Conservation (phyloP, 2,329 filamentous ascomycete genomes). For the Paracoccidioides lutzii region DNA sequence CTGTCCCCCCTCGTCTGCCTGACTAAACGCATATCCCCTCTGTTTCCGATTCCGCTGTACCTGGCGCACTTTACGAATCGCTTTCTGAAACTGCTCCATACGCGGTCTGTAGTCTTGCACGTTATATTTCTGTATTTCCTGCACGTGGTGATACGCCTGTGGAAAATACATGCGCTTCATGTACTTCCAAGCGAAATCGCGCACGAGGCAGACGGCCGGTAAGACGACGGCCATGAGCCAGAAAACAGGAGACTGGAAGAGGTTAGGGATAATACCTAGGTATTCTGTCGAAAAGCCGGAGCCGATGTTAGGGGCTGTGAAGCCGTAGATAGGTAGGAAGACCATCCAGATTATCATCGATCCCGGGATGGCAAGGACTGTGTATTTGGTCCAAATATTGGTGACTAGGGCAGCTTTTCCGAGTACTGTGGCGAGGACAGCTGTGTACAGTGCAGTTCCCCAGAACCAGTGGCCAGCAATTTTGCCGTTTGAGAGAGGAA, state of each 20-base stretch:
- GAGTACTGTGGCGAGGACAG: slow-evolving; percentile 83
- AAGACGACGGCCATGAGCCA: slow-evolving; percentile 81
- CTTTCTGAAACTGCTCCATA: slow-evolving; percentile 99
- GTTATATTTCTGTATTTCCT: slow-evolving; percentile 99
- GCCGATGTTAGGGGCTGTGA: slow-evolving; percentile 67
- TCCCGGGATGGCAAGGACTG: slow-evolving; percentile 86
- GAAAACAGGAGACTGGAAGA: slow-evolving; percentile 74
- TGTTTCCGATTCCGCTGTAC: slow-evolving; percentile 99
- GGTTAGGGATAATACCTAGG: slow-evolving; percentile 63
- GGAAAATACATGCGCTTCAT: slow-evolving; percentile 94
- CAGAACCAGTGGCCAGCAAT: slow-evolving; percentile 93
- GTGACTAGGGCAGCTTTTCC: slow-evolving; percentile 91
- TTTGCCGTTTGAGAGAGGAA: slow-evolving; percentile 64
- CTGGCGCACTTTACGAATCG: slow-evolving; percentile 93
- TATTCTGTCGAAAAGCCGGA: slow-evolving; percentile 71
- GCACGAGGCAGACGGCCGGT: slow-evolving; percentile 65
- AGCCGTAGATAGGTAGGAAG: slow-evolving; percentile 79
- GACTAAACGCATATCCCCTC: slow-evolving; percentile 93
- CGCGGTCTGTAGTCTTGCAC: slow-evolving; percentile 96
- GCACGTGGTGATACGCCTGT: slow-evolving; percentile 92
- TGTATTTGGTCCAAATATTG: slow-evolving; percentile 98
- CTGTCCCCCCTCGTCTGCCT: slow-evolving; percentile 83
- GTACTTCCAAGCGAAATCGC: slow-evolving; percentile 96
- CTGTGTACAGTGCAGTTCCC: slow-evolving; percentile 88
- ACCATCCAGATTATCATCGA: slow-evolving; percentile 84